Conservation (phyloP, 768 basidiomycete genomes). For the Hygrophoropsis aurantiaca region DNA sequence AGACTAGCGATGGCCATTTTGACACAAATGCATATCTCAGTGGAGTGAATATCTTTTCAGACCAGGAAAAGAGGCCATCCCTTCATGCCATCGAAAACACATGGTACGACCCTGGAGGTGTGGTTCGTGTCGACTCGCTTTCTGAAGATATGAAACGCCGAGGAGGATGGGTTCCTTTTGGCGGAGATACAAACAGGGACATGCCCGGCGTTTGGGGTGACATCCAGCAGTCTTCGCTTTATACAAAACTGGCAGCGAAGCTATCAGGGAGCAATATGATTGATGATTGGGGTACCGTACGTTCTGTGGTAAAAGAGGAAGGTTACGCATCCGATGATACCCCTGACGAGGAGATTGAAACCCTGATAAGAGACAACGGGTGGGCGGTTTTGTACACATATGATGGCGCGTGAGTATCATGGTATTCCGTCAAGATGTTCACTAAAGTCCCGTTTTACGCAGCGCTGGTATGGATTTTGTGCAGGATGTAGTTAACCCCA, state of each 20-base stretch:
- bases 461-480: constrained; percentile 39
- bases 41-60: constrained; percentile 11
- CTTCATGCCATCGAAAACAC: constrained; percentile 36
- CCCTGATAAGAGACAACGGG: constrained; percentile 36
- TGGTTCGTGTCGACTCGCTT: constrained; percentile 38
- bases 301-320: constrained; percentile 18
- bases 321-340: constrained; percentile 17
- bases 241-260: constrained; percentile 14
- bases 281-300: constrained; percentile 24
- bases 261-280: constrained; percentile 12
- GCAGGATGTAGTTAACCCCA: constrained; percentile 37
- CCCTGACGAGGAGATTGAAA: constrained; percentile 28
- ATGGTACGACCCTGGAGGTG: constrained; percentile 35
- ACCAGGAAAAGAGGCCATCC: constrained; percentile 15
- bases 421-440: background rate
- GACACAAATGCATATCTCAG: constrained; percentile 33
- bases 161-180: constrained; percentile 25
- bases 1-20: constrained; percentile 40
- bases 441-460: constrained; percentile 1
- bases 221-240: constrained; percentile 13
- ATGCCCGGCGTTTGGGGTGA: constrained; percentile 20
- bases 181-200: constrained; percentile 13
- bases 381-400: constrained; percentile 43
- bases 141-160: constrained; percentile 30
- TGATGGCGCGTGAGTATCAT: constrained; percentile 36